These are phyloP conservation scores for Dioszegia hungarica DNA, from an alignment of 768 basidiomycete species.

Conservation along the genomic window DNA sequence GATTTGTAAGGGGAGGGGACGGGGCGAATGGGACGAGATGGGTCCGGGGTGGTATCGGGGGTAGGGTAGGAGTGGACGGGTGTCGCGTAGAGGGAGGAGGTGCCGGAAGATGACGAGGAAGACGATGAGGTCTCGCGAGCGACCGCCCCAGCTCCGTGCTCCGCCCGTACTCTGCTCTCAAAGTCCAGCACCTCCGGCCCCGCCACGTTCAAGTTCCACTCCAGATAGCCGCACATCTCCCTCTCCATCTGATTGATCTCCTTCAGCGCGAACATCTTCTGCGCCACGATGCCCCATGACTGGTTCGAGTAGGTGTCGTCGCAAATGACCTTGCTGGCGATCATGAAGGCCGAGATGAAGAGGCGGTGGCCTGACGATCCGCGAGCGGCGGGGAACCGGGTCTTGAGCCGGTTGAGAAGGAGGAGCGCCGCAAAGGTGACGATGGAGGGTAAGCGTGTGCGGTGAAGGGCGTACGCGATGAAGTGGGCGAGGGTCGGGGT, in stretches of 20 bases:
- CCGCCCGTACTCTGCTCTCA: slow-evolving; percentile 45
- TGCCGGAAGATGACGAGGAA: slow-evolving; percentile 12
- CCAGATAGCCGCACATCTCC: slow-evolving; percentile 87
- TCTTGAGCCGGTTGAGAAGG: slow-evolving; percentile 76
- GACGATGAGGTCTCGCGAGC: slow-evolving; percentile 17
- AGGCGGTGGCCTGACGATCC: slow-evolving; percentile 85
- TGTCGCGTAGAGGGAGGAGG: slow-evolving; percentile 10
- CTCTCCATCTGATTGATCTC: slow-evolving; percentile 97
- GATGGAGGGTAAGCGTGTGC: slow-evolving; percentile 66
- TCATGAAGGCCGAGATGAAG: slow-evolving; percentile 90
- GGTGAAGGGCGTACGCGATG: slow-evolving; percentile 81
- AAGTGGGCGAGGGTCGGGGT: slow-evolving; percentile 68
- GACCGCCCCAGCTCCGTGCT: slow-evolving; percentile 44
- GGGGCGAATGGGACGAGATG: slow-evolving; percentile 34
- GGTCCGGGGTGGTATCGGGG: slow-evolving; percentile 37
- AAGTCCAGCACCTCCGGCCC: slow-evolving; percentile 49
- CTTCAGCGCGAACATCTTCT: slow-evolving; percentile 74
- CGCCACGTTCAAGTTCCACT: slow-evolving; percentile 60
- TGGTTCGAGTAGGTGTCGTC: slow-evolving; percentile 93
- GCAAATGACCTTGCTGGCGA: slow-evolving; percentile 84
- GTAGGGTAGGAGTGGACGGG: slow-evolving; percentile 27
- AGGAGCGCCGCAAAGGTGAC: slow-evolving; percentile 67
- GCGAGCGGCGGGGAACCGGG: slow-evolving; percentile 82
- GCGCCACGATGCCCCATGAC: slow-evolving; percentile 84
- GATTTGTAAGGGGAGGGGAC: slow-evolving; percentile 38